Evolutionary conservation across 2,329 filamentous ascomycete genomes (phyloP).

Genomic region (Aspergillus novoparasiticus): DNA sequence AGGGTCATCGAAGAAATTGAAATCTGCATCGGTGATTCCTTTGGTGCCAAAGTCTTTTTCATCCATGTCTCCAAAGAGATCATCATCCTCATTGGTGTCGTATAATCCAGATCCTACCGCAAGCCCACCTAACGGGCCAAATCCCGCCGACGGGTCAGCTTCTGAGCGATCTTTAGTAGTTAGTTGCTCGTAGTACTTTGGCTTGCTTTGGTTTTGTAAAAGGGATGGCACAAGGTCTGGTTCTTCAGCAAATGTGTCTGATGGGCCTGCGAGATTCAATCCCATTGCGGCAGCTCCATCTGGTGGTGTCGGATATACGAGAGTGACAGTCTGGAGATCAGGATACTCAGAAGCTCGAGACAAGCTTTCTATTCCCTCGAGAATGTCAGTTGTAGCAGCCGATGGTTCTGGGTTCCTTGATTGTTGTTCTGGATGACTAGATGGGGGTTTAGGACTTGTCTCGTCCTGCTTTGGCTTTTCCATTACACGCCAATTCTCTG

Average conservation of each 20-base stretch:
- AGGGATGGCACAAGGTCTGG: constrained; percentile 26
- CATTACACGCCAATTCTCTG: constrained; percentile 42
- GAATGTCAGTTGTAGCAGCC: constrained; percentile 26
- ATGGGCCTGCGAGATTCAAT: constrained; percentile 28
- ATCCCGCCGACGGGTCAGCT: constrained; percentile 25
- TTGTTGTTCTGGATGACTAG: constrained; percentile 25
- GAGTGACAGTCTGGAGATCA: constrained; percentile 43
- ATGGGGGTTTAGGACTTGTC: constrained; percentile 17
- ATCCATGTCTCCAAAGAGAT: constrained; percentile 61
- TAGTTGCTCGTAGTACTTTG: constrained; percentile 17
- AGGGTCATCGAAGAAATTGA: constrained; percentile 65
- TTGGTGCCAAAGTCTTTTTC: constrained; percentile 56
- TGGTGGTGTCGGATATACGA: constrained; percentile 58
- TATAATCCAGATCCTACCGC: constrained; percentile 44
- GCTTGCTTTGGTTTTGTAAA: constrained; percentile 14
- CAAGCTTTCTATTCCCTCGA: constrained; percentile 40
- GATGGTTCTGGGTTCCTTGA: constrained; percentile 28
- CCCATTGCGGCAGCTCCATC: constrained; percentile 46
- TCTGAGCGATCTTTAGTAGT: constrained; percentile 16
- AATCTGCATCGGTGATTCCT: constrained; percentile 64
- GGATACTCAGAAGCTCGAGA: constrained; percentile 41
- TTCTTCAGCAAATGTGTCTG: constrained; percentile 37
- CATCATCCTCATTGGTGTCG: constrained; percentile 51
- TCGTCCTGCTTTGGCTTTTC: constrained; percentile 27
- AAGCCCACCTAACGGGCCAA: constrained; percentile 31